A percentile compares a stretch with the other conserved stretches of the same genome.
Evolutionary conservation across 2,329 filamentous ascomycete species (phyloP).

Genomic region (Trichophyton equinum): DNA sequence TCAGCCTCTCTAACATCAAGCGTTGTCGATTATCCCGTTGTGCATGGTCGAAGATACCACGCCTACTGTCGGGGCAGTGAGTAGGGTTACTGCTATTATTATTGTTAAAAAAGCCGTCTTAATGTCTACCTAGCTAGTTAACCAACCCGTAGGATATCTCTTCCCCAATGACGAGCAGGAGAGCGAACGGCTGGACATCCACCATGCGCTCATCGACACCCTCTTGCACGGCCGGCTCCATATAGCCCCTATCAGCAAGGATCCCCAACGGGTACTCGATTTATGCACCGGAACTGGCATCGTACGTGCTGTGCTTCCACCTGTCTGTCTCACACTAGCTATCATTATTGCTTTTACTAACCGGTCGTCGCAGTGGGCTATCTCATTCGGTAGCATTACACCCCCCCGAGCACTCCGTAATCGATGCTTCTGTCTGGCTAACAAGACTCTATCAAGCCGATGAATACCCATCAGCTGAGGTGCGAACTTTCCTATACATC

Average conservation of each 20-base stretch:
- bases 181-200: slow-evolving; percentile 14
- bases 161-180: slow-evolving; percentile 16
- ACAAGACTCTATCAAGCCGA: slow-evolving; percentile 15
- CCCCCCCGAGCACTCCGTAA: no score
- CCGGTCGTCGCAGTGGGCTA: neutral
- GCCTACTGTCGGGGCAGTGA: slow-evolving; percentile 15
- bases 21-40: slow-evolving; percentile 20
- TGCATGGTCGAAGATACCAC: slow-evolving; percentile 19
- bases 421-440: neutral
- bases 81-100: neutral
- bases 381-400: neutral
- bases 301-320: neutral
- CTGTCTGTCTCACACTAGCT: neutral
- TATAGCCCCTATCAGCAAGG: slow-evolving; percentile 14
- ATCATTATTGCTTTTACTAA: neutral
- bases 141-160: slow-evolving; percentile 6
- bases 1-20: slow-evolving; percentile 9
- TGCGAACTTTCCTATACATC: neutral
- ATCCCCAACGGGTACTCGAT: slow-evolving; percentile 14
- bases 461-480: slow-evolving; percentile 16
- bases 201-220: slow-evolving; percentile 12
- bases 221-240: slow-evolving; percentile 13
- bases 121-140: neutral
- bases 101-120: neutral
- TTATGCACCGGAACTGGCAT: slow-evolving; percentile 17